These are phyloP conservation scores for Endothia cerciana DNA, from an alignment of 2,329 filamentous ascomycete species.

Conservation along the genomic window DNA sequence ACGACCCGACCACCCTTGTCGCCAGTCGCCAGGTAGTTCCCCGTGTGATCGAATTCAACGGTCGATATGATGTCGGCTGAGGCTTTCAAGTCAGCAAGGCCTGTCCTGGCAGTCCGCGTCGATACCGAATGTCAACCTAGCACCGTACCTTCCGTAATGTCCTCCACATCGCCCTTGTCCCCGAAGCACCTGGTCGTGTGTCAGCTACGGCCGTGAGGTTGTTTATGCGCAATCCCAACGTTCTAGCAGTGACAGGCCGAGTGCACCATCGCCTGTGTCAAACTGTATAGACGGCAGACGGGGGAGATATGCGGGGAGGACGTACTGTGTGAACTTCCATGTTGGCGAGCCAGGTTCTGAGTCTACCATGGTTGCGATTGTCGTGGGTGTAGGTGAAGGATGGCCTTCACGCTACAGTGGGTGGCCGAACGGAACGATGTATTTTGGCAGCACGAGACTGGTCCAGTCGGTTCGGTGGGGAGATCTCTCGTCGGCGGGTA, in stretches of 20 bases:
- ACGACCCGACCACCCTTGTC: conserved; percentile 87
- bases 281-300: background rate
- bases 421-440: conserved; percentile 17
- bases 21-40: conserved; percentile 87
- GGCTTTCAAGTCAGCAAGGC: conserved; percentile 35
- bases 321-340: conserved; percentile 99
- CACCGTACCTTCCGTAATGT: conserved; percentile 77
- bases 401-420: conserved; percentile 34
- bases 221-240: conserved; percentile 1
- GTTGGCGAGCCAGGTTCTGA: conserved; percentile 91
- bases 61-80: conserved; percentile 89
- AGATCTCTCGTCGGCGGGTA: conserved; percentile 11
- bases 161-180: conserved; percentile 98
- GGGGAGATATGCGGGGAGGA: conserved; percentile 33
- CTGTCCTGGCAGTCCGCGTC: conserved; percentile 5
- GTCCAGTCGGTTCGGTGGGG: conserved; percentile 20
- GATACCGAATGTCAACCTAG: background rate
- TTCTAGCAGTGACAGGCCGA: background rate
- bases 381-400: conserved; percentile 34
- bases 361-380: conserved; percentile 82
- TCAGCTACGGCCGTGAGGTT: conserved; percentile 30
- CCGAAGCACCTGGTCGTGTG: conserved; percentile 81
- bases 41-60: conserved; percentile 88
- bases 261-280: background rate
- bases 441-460: conserved; percentile 15